A percentile compares a stretch with the other conserved stretches of the same genome.
phyloP scores from a whole-genome alignment of 2,329 filamentous ascomycete species.

The Fusarium acutatum region DNA sequence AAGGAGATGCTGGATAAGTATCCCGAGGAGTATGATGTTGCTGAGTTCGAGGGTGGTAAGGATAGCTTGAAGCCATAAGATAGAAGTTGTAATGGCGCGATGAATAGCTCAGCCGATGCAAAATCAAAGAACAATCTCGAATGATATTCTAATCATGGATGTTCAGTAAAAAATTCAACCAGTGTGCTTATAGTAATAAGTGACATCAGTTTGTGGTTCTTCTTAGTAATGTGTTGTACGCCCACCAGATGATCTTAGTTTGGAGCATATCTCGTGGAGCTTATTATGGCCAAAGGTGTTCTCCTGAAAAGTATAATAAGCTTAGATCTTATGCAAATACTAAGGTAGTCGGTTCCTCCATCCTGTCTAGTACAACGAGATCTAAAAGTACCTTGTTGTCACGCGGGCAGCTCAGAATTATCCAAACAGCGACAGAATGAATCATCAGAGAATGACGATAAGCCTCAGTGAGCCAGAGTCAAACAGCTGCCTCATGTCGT shows the following conservation, averaged over 20 bases:
- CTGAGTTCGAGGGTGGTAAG: constrained; percentile 77
- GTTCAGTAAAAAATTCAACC: neutral
- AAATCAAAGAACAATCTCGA: neutral
- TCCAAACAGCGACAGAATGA: neutral
- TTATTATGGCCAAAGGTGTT: neutral
- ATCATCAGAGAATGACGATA: neutral
- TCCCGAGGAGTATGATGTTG: constrained; percentile 89
- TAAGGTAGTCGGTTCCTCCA: neutral
- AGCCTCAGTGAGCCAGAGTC: neutral
- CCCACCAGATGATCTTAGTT: neutral
- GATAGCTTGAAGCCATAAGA: constrained; percentile 61
- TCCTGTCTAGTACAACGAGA: neutral
- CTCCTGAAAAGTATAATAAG: neutral
- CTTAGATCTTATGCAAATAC: neutral
- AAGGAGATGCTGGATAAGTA: constrained; percentile 83
- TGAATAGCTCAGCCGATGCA: neutral
- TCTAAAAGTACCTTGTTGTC: neutral
- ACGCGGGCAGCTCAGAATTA: neutral
- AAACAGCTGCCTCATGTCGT: too few relatives aligned
- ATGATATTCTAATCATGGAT: neutral
- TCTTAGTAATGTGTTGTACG: neutral
- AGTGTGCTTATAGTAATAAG: neutral
- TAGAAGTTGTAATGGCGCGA: neutral
- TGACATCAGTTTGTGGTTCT: neutral
- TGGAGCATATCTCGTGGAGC: neutral